phyloP scores from a whole-genome alignment of 139 green algal genomes.

The Tetradesmus lagerheimii region DNA sequence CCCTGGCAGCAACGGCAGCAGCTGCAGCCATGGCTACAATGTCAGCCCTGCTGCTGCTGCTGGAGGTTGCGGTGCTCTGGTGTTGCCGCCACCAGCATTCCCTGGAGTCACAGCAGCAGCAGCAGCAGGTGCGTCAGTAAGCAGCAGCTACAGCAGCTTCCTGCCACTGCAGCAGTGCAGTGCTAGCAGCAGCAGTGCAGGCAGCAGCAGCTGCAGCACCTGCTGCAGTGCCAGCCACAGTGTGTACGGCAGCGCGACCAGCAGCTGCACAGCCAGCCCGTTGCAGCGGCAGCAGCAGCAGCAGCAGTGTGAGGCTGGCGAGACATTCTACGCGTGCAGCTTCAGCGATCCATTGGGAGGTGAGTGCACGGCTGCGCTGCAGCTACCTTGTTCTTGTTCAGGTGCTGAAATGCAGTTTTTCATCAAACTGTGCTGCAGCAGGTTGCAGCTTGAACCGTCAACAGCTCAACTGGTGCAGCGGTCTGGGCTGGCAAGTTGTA shows the following conservation, averaged over 20 bases:
- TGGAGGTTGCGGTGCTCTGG: no score
- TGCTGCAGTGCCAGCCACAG: background rate
- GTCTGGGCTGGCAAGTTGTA: no score
- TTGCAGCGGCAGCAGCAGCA: background rate
- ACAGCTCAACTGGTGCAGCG: no score
- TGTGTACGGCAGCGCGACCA: background rate
- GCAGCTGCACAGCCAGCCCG: background rate
- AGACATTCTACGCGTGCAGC: background rate
- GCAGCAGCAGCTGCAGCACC: background rate
- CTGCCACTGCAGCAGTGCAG: background rate
- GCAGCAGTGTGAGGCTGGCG: background rate
- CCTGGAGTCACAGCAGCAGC: background rate
- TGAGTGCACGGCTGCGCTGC: background rate
- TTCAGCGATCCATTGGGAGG: constrained; percentile 4
- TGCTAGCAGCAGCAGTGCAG: background rate
- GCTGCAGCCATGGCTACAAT: background rate
- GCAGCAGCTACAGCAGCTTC: background rate
- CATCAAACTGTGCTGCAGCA: no score
- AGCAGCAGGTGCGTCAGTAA: background rate
- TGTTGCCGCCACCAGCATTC: background rate
- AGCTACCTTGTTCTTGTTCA: no score
- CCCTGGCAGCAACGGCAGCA: background rate
- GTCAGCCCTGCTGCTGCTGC: background rate
- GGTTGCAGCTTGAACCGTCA: no score
- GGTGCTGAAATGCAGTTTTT: no score